These are phyloP conservation scores for Wickerhamomyces queroliae DNA, from an alignment of 805 yeast species.

Conservation along the genomic window DNA sequence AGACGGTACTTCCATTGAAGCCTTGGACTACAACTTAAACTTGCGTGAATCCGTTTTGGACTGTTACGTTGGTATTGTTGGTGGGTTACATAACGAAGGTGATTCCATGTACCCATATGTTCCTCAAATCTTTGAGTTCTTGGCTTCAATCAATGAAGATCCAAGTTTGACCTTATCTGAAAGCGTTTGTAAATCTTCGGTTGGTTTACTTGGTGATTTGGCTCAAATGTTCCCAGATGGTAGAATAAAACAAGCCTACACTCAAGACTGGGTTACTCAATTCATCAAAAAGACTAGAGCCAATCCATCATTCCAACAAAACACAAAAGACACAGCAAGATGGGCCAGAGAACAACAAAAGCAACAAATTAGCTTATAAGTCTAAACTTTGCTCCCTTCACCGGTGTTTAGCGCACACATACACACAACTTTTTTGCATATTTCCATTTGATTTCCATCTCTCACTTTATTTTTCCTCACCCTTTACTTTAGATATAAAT, in stretches of 20 bases:
- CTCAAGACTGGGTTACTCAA: constrained; percentile 73
- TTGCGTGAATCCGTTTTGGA: constrained; percentile 89
- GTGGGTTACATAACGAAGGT: constrained; percentile 75
- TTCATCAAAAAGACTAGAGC: constrained; percentile 70
- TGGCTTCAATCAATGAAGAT: constrained; percentile 55
- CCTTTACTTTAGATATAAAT: too few relatives aligned
- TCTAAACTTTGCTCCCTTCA: constrained; percentile 1
- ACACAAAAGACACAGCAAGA: constrained; percentile 86
- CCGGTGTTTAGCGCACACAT: constrained; percentile 1
- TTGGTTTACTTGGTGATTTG: constrained; percentile 89
- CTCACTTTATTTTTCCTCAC: too few relatives aligned
- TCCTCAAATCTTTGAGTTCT: constrained; percentile 63
- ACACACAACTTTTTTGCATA: constrained; percentile 6
- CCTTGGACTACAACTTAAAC: constrained; percentile 64
- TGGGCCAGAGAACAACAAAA: constrained; percentile 84
- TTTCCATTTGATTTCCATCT: background rate
- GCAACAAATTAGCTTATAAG: constrained; percentile 13
- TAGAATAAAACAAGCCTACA: constrained; percentile 58
- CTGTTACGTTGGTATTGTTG: constrained; percentile 91
- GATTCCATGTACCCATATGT: constrained; percentile 59
- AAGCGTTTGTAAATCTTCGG: constrained; percentile 72
- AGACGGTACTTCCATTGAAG: constrained; percentile 65
- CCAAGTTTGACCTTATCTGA: constrained; percentile 57
- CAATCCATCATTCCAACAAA: constrained; percentile 52
- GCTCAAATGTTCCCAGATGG: constrained; percentile 83